Conservation (phyloP, 73 alveolate species). For the Durusdinium trenchii region DNA sequence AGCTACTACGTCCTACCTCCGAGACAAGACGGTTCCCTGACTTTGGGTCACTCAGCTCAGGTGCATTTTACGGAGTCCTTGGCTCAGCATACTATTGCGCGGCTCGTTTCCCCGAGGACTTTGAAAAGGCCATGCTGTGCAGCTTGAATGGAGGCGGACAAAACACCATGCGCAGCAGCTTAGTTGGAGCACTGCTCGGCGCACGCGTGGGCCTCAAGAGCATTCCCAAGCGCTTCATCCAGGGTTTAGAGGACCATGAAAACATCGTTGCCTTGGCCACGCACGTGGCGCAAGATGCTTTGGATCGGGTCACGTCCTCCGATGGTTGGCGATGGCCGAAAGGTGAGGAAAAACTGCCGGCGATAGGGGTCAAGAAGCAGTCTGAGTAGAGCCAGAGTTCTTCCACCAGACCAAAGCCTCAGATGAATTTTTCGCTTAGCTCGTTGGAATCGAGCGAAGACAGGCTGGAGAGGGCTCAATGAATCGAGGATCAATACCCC, state of each 20-base stretch:
- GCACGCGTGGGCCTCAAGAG: constrained; percentile 49
- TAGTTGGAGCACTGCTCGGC: constrained; percentile 37
- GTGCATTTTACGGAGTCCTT: constrained; percentile 46
- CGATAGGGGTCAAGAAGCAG: constrained; percentile 73
- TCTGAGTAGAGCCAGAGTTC: constrained; percentile 10
- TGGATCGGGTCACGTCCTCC: constrained; percentile 27
- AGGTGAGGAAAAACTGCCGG: constrained; percentile 3
- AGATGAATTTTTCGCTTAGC: too few relatives aligned
- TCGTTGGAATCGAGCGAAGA: too few relatives aligned
- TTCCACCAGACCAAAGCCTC: too few relatives aligned
- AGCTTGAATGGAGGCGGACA: constrained; percentile 66
- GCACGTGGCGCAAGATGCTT: constrained; percentile 25
- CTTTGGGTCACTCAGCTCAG: background rate
- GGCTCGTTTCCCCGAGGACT: constrained; percentile 55
- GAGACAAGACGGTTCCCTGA: background rate
- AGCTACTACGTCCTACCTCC: too few relatives aligned
- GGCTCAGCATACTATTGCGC: constrained; percentile 59
- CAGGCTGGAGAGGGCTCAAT: too few relatives aligned
- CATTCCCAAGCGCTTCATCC: constrained; percentile 43
- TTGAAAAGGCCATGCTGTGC: constrained; percentile 43
- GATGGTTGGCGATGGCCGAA: constrained; percentile 37
- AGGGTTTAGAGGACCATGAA: constrained; percentile 41
- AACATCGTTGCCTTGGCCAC: background rate
- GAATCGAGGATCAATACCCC: too few relatives aligned
- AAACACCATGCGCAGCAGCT: constrained; percentile 63